Base-by-base conservation (phyloP, 2,329 filamentous ascomycete genomes). In the Dendryphion nanum region DNA sequence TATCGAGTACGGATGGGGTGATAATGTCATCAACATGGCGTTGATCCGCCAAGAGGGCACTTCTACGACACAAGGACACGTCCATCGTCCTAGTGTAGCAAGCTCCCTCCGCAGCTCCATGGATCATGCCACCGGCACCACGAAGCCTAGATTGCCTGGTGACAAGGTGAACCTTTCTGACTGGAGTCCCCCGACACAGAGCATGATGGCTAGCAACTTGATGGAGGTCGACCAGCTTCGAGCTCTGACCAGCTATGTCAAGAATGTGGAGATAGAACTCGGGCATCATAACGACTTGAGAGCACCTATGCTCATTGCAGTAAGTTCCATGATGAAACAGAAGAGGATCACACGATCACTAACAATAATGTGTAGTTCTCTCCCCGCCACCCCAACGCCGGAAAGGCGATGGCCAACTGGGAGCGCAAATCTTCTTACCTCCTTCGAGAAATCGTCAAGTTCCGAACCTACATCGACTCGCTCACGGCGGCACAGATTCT, bases 1-100 rank as follows among this genome's bases (percentile, higher is more conserved):
- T 63, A 86, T 97, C 51, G 93, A 98, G 65, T 97, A 96, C 59
- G 93, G 93, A 37, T 98, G 93, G 93, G 87, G 89, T 51, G 89
- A 95, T 28, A 74, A 77, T 15, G 82, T 96, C 44, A 82, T 96
- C 55, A 81, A 81, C 48, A 55, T 67, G 17, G 69, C 70, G 7
- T 38, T 67, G 16, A 46, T 67, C 35, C 59, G 61, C 37, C 57
- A 68, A 30, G 64, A 68, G 35, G 59, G 55, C 41, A 45, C 55
- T 26, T 40, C 54, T 30, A 50, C 61, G 16, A 41, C 55, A 18
- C 54, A 55, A 37, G 58, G 61, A 28, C 62, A 63, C 29, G 53
- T 61, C 48, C 63, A 69, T 24, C 68, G 77, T 29, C 73, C 75
- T 17, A 79, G 76, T 51, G 68, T 81, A 41, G 77, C 81, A 48